Percentiles rank a stretch among this genome's conserved stretches.
phyloP scores from a whole-genome alignment of 2,329 filamentous ascomycete species.

The Cladophialophora bantiana region DNA sequence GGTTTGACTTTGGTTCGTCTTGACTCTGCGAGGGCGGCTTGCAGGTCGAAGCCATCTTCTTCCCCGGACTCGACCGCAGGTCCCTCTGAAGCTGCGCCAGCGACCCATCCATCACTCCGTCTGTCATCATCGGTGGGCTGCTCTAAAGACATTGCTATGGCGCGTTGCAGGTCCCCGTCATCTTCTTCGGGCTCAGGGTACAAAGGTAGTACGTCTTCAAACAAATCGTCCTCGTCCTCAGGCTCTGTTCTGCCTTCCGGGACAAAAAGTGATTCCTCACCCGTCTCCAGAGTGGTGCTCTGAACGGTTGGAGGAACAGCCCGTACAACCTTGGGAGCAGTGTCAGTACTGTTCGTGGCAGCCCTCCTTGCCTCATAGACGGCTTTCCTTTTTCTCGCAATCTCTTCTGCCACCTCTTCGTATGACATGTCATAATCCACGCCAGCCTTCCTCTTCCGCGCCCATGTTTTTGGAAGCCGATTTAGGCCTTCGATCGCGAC shows the following conservation, averaged over 20 bases:
- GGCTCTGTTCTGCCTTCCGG: constrained; percentile 52
- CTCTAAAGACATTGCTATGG: constrained; percentile 84
- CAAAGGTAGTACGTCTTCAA: constrained; percentile 57
- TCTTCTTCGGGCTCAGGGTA: constrained; percentile 47
- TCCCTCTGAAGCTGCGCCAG: constrained; percentile 8
- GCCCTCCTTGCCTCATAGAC: constrained; percentile 54
- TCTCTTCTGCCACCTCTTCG: constrained; percentile 42
- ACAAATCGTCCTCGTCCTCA: constrained; percentile 62
- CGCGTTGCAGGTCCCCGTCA: constrained; percentile 77
- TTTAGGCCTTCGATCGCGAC: constrained; percentile 91
- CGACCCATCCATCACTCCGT: constrained; percentile 60
- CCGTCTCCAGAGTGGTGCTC: constrained; percentile 39
- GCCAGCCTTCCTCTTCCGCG: constrained; percentile 45
- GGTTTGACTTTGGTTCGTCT: constrained; percentile 63
- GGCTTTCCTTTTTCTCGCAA: constrained; percentile 55
- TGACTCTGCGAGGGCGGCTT: constrained; percentile 75
- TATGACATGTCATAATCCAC: constrained; percentile 49
- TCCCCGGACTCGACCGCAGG: constrained; percentile 65
- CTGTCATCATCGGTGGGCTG: constrained; percentile 49
- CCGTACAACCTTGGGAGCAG: background rate
- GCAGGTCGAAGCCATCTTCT: constrained; percentile 77
- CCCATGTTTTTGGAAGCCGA: constrained; percentile 71
- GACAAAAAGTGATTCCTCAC: constrained; percentile 65
- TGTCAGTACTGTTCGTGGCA: constrained; percentile 13
- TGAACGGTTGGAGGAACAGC: background rate